phyloP scores from a whole-genome alignment of 257 asterid species.

The Solanum phureja region DNA sequence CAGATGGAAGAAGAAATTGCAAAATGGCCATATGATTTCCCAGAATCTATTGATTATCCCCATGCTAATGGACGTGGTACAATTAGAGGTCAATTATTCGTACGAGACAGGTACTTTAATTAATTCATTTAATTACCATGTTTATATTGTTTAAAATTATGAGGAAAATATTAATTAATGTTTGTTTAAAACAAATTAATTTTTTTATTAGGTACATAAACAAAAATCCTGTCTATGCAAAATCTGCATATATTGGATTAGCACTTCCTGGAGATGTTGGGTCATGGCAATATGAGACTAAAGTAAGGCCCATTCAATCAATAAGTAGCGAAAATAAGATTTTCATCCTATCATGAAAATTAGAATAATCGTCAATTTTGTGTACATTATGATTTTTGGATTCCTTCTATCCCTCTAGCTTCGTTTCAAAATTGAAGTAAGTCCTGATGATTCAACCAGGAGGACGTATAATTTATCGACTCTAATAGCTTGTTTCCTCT shows the following conservation, averaged over 20 bases:
- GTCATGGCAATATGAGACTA: slow-evolving; percentile 69
- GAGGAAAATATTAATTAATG: not conserved
- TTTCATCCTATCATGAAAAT: not conserved
- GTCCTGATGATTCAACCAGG: not conserved
- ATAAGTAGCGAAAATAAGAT: not conserved
- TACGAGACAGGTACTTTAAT: slow-evolving; percentile 33
- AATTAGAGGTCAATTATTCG: slow-evolving; percentile 36
- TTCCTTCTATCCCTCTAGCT: not conserved
- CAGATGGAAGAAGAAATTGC: slow-evolving; percentile 45
- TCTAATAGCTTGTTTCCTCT: not conserved
- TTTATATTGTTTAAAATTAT: not conserved
- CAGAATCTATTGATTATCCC: slow-evolving; percentile 35
- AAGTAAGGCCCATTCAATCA: slow-evolving; percentile 19
- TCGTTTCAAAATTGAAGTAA: not conserved
- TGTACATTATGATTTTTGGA: not conserved
- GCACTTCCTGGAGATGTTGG: slow-evolving; percentile 44
- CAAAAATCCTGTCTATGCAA: slow-evolving; percentile 11
- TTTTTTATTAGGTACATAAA: slow-evolving; percentile 24
- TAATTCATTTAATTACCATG: not conserved
- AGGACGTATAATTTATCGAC: not conserved
- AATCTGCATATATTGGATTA: slow-evolving; percentile 51
- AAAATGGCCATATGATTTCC: slow-evolving; percentile 64
- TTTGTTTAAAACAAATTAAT: not conserved
- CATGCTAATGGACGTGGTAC: slow-evolving; percentile 37
- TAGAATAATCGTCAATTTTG: not conserved